Evolutionary conservation across 257 asterid genomes (phyloP).

Genomic region (Agastache rugosa): DNA sequence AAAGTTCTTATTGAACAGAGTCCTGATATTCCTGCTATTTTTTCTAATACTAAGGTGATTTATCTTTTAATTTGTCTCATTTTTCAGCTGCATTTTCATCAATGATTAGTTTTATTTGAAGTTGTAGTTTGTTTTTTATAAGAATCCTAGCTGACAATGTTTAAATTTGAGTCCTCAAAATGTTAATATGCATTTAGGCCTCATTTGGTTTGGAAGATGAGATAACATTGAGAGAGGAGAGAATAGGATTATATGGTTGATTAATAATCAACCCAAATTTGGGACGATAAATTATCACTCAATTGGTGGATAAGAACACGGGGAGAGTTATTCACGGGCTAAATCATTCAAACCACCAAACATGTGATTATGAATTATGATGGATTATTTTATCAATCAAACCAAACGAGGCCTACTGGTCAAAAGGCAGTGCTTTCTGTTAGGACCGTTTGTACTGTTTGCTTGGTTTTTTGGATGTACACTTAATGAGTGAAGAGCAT

Average conservation of each 20-base stretch:
- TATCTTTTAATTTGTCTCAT: neutral
- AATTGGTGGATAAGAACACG: no score
- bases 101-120: neutral
- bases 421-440: neutral
- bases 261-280: no score
- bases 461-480: neutral
- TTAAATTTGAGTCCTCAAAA: slow-evolving; percentile 18
- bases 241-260: no score
- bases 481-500: slow-evolving; percentile 4
- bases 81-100: slow-evolving; percentile 17
- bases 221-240: no score
- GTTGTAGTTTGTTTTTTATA: neutral
- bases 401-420: no score
- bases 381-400: no score
- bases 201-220: no score
- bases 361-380: no score
- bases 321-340: no score
- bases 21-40: slow-evolving; percentile 80
- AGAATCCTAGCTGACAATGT: neutral
- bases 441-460: neutral
- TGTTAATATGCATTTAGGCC: neutral
- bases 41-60: slow-evolving; percentile 80
- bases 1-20: slow-evolving; percentile 79
- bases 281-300: no score
- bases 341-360: no score